These are phyloP conservation scores for Heliamphora exappendiculata DNA, from an alignment of 148 eudicot species.

Conservation along the genomic window DNA sequence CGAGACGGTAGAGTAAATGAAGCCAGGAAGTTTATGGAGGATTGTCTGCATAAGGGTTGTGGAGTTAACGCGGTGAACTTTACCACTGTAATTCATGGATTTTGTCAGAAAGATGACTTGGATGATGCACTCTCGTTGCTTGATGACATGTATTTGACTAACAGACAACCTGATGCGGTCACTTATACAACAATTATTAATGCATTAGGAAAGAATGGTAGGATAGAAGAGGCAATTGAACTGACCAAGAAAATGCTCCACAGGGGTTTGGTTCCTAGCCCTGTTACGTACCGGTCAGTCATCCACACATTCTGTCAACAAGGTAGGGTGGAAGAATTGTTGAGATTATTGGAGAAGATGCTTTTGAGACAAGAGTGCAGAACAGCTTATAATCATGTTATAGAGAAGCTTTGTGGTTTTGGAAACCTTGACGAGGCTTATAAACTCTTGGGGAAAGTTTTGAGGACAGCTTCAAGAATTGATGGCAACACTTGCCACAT, in stretches of 20 bases:
- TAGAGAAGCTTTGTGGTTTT: slow-evolving; percentile 34
- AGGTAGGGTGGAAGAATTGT: slow-evolving; percentile 28
- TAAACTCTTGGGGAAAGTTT: slow-evolving; percentile 22
- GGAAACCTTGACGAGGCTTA: slow-evolving; percentile 27
- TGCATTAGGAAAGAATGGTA: slow-evolving; percentile 24
- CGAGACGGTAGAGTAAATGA: slow-evolving; percentile 29
- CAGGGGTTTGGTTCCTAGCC: slow-evolving; percentile 30
- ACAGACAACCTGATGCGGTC: slow-evolving; percentile 29
- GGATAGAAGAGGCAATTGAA: slow-evolving; percentile 32
- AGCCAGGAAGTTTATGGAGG: slow-evolving; percentile 34
- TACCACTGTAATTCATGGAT: slow-evolving; percentile 34
- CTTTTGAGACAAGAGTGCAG: slow-evolving; percentile 21
- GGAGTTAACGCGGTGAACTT: slow-evolving; percentile 35
- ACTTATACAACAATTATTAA: slow-evolving; percentile 31
- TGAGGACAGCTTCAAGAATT: slow-evolving; percentile 26
- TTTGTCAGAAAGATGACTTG: slow-evolving; percentile 29
- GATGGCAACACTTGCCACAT: slow-evolving; percentile 32
- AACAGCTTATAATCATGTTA: slow-evolving; percentile 33
- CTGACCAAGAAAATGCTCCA: slow-evolving; percentile 31
- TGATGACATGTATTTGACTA: slow-evolving; percentile 37
- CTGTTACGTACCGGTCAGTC: slow-evolving; percentile 27
- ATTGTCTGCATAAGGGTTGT: slow-evolving; percentile 31
- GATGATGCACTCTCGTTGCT: slow-evolving; percentile 34
- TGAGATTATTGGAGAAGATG: slow-evolving; percentile 25
- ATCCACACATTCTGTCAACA: slow-evolving; percentile 34